Conservation (phyloP, 495 filamentous ascomycete species). For the Hypoxylon rickii region DNA sequence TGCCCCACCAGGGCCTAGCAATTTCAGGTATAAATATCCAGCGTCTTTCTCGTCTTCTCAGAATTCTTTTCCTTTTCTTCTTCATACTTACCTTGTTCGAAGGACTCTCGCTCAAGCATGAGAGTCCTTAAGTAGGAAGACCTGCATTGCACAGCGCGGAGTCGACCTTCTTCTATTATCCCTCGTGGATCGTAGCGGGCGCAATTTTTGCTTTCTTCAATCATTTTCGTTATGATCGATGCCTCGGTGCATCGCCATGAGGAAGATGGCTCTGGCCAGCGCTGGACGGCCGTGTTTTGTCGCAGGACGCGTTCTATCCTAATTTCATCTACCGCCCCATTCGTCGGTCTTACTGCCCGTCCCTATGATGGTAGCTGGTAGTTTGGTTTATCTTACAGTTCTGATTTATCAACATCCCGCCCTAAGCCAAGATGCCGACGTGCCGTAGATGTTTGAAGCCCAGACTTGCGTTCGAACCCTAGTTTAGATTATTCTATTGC, state of each 20-base stretch:
- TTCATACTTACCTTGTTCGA: constrained; percentile 78
- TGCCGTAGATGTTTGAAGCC: no score
- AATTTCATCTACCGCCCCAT: no score
- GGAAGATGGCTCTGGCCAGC: constrained; percentile 20
- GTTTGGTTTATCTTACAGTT: no score
- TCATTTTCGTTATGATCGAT: constrained; percentile 29
- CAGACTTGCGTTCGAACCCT: no score
- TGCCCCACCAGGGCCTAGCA: constrained; percentile 9
- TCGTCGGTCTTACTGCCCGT: no score
- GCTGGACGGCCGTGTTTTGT: no score
- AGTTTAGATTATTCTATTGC: no score
- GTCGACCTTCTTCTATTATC: constrained; percentile 68
- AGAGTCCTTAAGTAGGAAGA: constrained; percentile 62
- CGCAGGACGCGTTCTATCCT: no score
- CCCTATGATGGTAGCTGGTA: no score
- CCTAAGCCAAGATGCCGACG: no score
- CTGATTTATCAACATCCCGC: no score
- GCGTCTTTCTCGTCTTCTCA: background rate
- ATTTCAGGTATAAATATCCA: background rate
- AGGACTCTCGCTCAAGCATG: constrained; percentile 64
- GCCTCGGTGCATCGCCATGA: constrained; percentile 28
- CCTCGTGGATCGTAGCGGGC: constrained; percentile 64
- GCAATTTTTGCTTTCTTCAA: constrained; percentile 35
- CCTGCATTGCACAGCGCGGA: constrained; percentile 82
- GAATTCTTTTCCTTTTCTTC: constrained; percentile 51